Base-by-base conservation (phyloP, 2,329 filamentous ascomycete species). In the Fusarium siculi region DNA sequence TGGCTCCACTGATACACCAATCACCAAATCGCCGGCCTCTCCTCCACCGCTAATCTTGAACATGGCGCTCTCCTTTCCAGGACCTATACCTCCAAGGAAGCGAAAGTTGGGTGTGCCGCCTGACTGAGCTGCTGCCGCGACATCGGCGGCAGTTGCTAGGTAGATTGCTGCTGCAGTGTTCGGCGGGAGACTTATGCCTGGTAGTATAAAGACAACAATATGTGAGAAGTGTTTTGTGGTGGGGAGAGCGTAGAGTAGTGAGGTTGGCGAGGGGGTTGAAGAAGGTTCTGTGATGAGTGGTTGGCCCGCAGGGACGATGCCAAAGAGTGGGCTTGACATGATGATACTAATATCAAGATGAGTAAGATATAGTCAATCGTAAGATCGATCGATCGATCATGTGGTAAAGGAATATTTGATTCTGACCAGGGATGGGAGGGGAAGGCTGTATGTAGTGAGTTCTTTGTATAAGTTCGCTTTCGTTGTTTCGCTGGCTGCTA, bases 111-210 rank as follows among this genome's bases (percentile, higher is more conserved):
- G 84, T 7, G 80, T 77, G 44, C 82, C 82, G 40, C 84, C 85
- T 9, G 83, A 80, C 6, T 81, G 72, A 19, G 82, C 81, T 2
- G 82, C 81, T 10, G 80, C 74, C 37, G 84, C 80, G 54, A 85
- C 80, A 74, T 81, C 60, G 83, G 80, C 44, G 64, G 84, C 67
- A 7, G 95, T 85, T 57, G 86, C 92, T 53, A 97, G 89, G 84
- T 98, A 98, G 72, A 99, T 96, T 52, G 95, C 93, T 19, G 95
- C 96, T 9, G 94, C 96, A 25, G 93, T 93, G 75, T 90, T 89
- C 8, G 88, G 85, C 0, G 95, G 95, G 1, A 99, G 87, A 15
- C 87, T 82, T 15, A 92, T 87, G 47, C 92, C 93, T 0, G 96
- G 97, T 2, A 98, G 89, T 40, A 98, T 87, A 84, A 98, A 97